phyloP scores from a whole-genome alignment of 495 filamentous ascomycete species.

The Penicillium roqueforti region DNA sequence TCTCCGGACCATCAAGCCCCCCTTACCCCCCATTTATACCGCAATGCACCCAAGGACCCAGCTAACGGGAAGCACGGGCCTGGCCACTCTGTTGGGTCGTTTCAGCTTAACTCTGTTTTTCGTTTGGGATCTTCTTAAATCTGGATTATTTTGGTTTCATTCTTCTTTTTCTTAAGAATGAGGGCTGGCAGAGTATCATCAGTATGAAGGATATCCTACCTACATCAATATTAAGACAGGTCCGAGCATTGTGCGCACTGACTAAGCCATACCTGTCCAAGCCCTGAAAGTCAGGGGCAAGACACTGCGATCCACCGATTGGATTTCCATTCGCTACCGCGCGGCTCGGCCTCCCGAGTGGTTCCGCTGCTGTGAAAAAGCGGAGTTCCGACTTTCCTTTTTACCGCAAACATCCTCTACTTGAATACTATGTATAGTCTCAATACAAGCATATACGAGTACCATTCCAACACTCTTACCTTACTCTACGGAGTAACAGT shows the following conservation, averaged over 20 bases:
- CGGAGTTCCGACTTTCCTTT: constrained; percentile 19
- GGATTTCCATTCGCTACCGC: constrained; percentile 19
- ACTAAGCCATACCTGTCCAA: not conserved
- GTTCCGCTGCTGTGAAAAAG: constrained; percentile 17
- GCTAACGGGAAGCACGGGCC: constrained; percentile 34
- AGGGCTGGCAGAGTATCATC: not conserved
- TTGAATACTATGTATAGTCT: too few species aligned
- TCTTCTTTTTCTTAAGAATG: not conserved
- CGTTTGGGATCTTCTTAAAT: too few species aligned
- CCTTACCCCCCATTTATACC: constrained; percentile 11
- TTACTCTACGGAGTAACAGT: too few species aligned
- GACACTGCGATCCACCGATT: not conserved
- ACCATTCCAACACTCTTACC: too few species aligned
- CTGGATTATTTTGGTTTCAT: not conserved
- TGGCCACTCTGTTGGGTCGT: constrained; percentile 32
- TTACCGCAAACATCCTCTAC: not conserved
- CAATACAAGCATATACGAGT: too few species aligned
- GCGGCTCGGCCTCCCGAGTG: constrained; percentile 23
- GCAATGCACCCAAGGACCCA: constrained; percentile 10
- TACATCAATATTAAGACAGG: too few species aligned
- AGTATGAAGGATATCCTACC: not conserved
- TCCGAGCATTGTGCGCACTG: not conserved
- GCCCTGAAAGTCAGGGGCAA: not conserved
- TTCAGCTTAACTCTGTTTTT: constrained; percentile 22
- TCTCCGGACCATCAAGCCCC: constrained; percentile 4